phyloP scores from a whole-genome alignment of 352 stramenopile genomes.

The Pythium diclinum region DNA sequence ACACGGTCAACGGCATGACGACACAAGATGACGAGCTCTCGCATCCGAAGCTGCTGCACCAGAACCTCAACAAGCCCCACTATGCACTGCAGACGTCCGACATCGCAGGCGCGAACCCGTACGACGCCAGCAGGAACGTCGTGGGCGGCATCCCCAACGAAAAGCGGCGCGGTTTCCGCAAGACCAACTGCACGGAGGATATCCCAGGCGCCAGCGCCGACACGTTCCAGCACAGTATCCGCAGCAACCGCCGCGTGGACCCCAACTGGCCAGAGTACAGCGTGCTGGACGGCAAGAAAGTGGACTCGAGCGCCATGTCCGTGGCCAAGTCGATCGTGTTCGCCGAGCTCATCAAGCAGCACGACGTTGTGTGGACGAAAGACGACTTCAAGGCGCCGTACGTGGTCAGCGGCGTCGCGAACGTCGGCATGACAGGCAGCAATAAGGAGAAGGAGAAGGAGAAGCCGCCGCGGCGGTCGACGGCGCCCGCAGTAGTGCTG shows the following conservation, averaged over 20 bases:
- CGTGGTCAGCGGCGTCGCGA: constrained; percentile 52
- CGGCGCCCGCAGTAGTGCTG: constrained; percentile 23
- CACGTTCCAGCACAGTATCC: constrained; percentile 65
- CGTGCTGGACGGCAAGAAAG: constrained; percentile 50
- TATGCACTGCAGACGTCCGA: constrained; percentile 58
- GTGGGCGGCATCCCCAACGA: constrained; percentile 62
- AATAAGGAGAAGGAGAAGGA: constrained; percentile 28
- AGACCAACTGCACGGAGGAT: constrained; percentile 58
- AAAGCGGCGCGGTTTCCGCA: constrained; percentile 51
- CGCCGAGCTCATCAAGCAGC: constrained; percentile 45
- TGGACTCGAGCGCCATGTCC: constrained; percentile 64
- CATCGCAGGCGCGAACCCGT: constrained; percentile 56
- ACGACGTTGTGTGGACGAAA: constrained; percentile 40
- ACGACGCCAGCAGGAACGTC: constrained; percentile 44
- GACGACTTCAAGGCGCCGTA: constrained; percentile 31
- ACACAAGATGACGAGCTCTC: constrained; percentile 48
- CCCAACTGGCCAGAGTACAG: constrained; percentile 61
- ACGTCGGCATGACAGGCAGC: constrained; percentile 42
- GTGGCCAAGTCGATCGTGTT: constrained; percentile 73
- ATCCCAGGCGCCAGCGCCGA: constrained; percentile 62
- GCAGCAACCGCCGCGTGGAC: constrained; percentile 59
- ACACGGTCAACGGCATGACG: constrained; percentile 66
- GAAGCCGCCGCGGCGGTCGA: constrained; percentile 31
- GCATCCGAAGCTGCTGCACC: constrained; percentile 44
- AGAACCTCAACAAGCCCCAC: constrained; percentile 46